phyloP scores from a whole-genome alignment of 352 stramenopile genomes.

The Phytophthora foliorum region DNA sequence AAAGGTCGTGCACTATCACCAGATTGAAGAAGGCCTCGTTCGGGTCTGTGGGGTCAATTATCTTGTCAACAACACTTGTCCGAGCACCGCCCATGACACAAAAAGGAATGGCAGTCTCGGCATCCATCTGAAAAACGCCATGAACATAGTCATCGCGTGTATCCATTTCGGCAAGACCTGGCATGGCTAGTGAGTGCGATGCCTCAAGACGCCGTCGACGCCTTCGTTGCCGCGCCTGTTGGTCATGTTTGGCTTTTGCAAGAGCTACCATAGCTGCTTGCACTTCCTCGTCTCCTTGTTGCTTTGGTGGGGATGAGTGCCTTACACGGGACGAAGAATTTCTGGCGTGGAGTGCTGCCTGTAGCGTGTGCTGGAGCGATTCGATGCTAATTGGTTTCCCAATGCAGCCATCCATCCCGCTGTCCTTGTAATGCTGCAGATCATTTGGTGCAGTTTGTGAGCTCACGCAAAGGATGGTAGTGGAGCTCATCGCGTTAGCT shows the following conservation, averaged over 20 bases:
- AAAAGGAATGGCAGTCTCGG: slow-evolving; percentile 94
- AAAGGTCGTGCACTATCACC: slow-evolving; percentile 96
- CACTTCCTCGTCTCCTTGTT: slow-evolving; percentile 31
- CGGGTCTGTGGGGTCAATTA: slow-evolving; percentile 19
- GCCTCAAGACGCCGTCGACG: slow-evolving; percentile 51
- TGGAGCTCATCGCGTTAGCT: slow-evolving; percentile 26
- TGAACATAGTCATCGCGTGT: slow-evolving; percentile 57
- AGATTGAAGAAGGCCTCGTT: slow-evolving; percentile 93
- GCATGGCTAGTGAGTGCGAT: slow-evolving; percentile 53
- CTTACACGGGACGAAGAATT: slow-evolving; percentile 3
- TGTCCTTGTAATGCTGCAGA: slow-evolving; percentile 89
- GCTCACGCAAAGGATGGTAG: slow-evolving; percentile 78
- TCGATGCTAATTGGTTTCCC: slow-evolving; percentile 78
- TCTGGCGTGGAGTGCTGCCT: slow-evolving; percentile 64
- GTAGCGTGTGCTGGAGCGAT: slow-evolving; percentile 80
- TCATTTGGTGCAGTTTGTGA: slow-evolving; percentile 67
- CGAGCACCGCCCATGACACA: slow-evolving; percentile 76
- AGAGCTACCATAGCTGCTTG: slow-evolving; percentile 50
- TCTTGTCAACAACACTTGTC: slow-evolving; percentile 6
- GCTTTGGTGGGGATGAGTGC: background rate
- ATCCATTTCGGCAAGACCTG: slow-evolving; percentile 58
- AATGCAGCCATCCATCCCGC: slow-evolving; percentile 93
- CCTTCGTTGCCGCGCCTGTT: slow-evolving; percentile 47
- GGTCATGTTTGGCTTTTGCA: slow-evolving; percentile 53
- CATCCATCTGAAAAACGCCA: slow-evolving; percentile 92